Evolutionary conservation across 768 basidiomycete genomes (phyloP).

Genomic region (Lyophyllum shimeji): DNA sequence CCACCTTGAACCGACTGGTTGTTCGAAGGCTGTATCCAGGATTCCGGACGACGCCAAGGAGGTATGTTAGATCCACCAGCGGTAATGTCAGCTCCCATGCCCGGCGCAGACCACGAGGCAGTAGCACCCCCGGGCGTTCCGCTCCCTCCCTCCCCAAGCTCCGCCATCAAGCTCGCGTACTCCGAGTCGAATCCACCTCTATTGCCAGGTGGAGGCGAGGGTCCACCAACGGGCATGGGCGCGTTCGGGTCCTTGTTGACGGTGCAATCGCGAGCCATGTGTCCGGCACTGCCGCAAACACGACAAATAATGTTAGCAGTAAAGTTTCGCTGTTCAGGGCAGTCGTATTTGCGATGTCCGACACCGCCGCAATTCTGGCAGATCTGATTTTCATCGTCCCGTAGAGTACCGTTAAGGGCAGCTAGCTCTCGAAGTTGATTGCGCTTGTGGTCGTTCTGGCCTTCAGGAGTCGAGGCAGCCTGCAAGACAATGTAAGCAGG

Average conservation of each 20-base stretch:
- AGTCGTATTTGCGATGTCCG: slow-evolving; percentile 98
- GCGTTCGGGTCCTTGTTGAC: slow-evolving; percentile 90
- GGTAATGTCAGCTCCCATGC: slow-evolving; percentile 62
- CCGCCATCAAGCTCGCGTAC: slow-evolving; percentile 96
- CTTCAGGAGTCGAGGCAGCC: slow-evolving; percentile 99
- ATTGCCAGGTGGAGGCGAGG: slow-evolving; percentile 50
- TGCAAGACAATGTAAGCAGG: slow-evolving; percentile 29
- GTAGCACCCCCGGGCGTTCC: slow-evolving; percentile 50
- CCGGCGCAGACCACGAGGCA: slow-evolving; percentile 50
- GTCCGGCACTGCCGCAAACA: slow-evolving; percentile 95
- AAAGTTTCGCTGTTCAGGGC: slow-evolving; percentile 97
- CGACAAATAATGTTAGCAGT: slow-evolving; percentile 99
- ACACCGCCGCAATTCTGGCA: slow-evolving; percentile 96
- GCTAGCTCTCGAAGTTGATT: slow-evolving; percentile 98
- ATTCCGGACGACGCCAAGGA: slow-evolving; percentile 90
- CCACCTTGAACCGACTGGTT: slow-evolving; percentile 48
- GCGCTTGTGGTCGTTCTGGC: slow-evolving; percentile 99
- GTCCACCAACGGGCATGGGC: slow-evolving; percentile 38
- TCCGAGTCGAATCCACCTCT: slow-evolving; percentile 94
- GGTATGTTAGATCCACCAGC: slow-evolving; percentile 81
- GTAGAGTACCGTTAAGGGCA: slow-evolving; percentile 95
- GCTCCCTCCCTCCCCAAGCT: slow-evolving; percentile 84
- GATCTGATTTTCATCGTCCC: slow-evolving; percentile 99
- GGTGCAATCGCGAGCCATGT: slow-evolving; percentile 98
- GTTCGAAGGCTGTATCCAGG: slow-evolving; percentile 66